Base-by-base conservation (phyloP, 495 filamentous ascomycete genomes). In the Penicillium steckii region DNA sequence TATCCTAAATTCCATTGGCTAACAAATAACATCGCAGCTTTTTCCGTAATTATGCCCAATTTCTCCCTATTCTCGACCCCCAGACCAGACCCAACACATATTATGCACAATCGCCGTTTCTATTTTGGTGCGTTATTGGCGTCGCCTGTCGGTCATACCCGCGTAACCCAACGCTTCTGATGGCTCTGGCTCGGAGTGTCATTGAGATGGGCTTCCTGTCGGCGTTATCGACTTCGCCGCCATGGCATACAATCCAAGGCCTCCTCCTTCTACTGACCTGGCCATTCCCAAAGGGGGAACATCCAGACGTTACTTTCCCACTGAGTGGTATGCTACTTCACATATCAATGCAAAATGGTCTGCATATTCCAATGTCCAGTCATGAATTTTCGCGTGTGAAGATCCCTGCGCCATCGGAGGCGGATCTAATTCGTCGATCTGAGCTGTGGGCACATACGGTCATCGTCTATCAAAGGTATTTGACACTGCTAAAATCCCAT, bases 71-170 rank as follows among this genome's bases (percentile, higher is more conserved):
- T 8, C 60, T 81, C 0, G 71, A 78, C 33, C 62, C 67, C 0
- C 44, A 52, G 3, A 69, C 57, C 2, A 60, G 41, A 3, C 78
- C 80, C 0, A 71, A 80, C 48, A 44, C 69, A 1, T 77, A 71
- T 37, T 77, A 75, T 53, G 50, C 61, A 0, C 67, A 70, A 41
- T 81, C 74, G 0, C 66, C 74, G 0, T 75, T 81, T 44, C 62
- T 83, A 0, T 81, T 81, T 48, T 81, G 78, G 78, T 55, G 69
- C 2, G 62, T 83, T 3, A 69, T 77, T 12, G 72, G 70, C 21
- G 70, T 67, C 21, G 64, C 66, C 55, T 63, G 72, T 44, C 60
- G 74, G 12, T 65, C 62, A 0, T 77, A 71, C 48, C 12, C 59
- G 2, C 57, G 56, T 1, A 75, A 81, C 30, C 76, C 74, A 0